These are phyloP conservation scores for Cryphonectria radicalis DNA, from an alignment of 2,329 filamentous ascomycete genomes.

Conservation along the genomic window DNA sequence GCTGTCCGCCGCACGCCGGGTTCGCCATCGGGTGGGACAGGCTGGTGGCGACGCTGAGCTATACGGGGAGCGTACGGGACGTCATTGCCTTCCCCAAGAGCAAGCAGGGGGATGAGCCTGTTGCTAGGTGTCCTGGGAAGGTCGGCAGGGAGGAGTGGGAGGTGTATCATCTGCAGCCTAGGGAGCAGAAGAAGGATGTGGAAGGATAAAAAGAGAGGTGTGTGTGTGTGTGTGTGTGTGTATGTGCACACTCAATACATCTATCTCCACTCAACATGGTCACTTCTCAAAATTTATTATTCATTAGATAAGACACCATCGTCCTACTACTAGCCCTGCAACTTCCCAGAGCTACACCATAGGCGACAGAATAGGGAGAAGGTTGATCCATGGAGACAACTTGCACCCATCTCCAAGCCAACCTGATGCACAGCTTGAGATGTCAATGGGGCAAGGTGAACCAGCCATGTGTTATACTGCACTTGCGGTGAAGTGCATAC, in stretches of 20 bases:
- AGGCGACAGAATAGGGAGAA: background rate
- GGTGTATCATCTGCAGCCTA: slow-evolving; percentile 48
- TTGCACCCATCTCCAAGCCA: background rate
- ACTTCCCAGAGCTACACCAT: background rate
- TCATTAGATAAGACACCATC: background rate
- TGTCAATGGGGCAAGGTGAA: background rate
- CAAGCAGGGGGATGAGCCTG: slow-evolving; percentile 82
- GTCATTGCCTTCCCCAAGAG: slow-evolving; percentile 98
- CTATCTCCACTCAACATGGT: background rate
- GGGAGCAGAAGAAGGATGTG: background rate
- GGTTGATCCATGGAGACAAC: background rate
- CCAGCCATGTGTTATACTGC: background rate
- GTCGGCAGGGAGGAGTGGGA: slow-evolving; percentile 62
- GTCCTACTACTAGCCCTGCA: background rate
- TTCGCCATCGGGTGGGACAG: slow-evolving; percentile 93
- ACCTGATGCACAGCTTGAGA: no score
- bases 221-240: background rate
- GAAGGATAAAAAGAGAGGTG: background rate
- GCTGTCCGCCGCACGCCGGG: slow-evolving; percentile 93
- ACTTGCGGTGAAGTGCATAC: background rate
- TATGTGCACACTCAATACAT: no score
- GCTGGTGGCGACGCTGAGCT: slow-evolving; percentile 78
- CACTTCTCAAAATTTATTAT: background rate
- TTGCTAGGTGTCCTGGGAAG: slow-evolving; percentile 76
- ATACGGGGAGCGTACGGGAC: slow-evolving; percentile 78